phyloP scores from a whole-genome alignment of 2,329 filamentous ascomycete species.

The Ceratocystis papillata region DNA sequence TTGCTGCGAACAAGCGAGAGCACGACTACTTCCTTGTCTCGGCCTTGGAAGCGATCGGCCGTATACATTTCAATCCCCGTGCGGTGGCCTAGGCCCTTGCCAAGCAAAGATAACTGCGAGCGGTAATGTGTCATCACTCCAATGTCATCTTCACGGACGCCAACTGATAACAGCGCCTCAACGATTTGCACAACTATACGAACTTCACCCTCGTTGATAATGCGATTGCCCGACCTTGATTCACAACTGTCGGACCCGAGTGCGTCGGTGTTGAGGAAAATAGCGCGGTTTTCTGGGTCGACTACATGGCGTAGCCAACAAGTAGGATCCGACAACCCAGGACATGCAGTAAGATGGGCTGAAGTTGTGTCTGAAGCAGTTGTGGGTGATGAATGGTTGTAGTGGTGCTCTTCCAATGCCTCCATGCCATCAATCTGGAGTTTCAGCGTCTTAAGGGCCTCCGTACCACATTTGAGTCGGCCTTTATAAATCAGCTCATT shows the following conservation, averaged over 20 bases:
- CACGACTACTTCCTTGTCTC: conserved; percentile 88
- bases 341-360: conserved; percentile 25
- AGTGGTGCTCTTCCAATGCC: conserved; percentile 50
- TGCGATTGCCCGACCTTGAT: conserved; percentile 67
- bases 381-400: conserved; percentile 29
- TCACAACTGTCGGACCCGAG: conserved; percentile 57
- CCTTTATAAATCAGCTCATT: conserved; percentile 92
- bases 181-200: conserved; percentile 70
- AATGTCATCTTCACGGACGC: conserved; percentile 64
- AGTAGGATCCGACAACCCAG: conserved; percentile 32
- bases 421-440: conserved; percentile 57
- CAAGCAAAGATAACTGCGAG: conserved; percentile 75
- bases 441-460: conserved; percentile 57
- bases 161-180: conserved; percentile 61
- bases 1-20: conserved; percentile 84
- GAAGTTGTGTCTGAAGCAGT: neutral
- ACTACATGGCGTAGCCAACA: conserved; percentile 74
- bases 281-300: conserved; percentile 59
- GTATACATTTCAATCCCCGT: conserved; percentile 82
- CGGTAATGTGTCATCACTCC: conserved; percentile 97
- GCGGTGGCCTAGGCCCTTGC: conserved; percentile 53
- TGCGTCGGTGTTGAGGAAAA: conserved; percentile 81
- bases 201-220: conserved; percentile 79
- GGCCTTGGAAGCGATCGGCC: conserved; percentile 89
- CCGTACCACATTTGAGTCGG: conserved; percentile 75